These are phyloP conservation scores for Albifimbria verrucaria DNA, from an alignment of 2,329 filamentous ascomycete genomes.

Conservation along the genomic window DNA sequence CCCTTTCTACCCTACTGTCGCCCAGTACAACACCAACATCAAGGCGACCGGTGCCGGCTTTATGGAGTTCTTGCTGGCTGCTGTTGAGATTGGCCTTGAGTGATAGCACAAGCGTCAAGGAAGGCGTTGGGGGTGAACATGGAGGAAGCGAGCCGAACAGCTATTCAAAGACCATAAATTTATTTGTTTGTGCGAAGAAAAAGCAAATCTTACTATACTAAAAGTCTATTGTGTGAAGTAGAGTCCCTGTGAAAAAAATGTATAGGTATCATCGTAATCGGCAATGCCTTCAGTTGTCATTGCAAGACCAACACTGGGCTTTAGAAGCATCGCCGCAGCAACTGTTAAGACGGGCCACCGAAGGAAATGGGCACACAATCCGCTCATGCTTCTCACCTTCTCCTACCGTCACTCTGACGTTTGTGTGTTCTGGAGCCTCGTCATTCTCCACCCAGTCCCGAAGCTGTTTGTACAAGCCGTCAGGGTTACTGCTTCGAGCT, in stretches of 20 bases:
- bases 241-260: no score
- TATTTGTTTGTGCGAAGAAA: no score
- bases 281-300: background rate
- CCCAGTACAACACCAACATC: slow-evolving; percentile 36
- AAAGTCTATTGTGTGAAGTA: no score
- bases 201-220: no score
- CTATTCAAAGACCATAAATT: no score
- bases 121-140: no score
- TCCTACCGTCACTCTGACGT: background rate
- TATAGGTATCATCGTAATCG: no score
- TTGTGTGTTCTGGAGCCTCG: background rate
- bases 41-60: slow-evolving; percentile 34
- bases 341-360: background rate
- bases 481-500: background rate
- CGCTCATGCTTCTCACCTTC: background rate
- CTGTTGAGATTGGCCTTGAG: slow-evolving; percentile 12
- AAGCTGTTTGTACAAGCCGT: background rate
- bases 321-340: background rate
- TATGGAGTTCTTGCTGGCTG: slow-evolving; percentile 36
- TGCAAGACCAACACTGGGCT: background rate
- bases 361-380: background rate
- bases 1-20: slow-evolving; percentile 38
- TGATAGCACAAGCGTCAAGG: no score
- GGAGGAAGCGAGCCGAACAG: no score
- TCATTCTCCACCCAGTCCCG: background rate